phyloP scores from a whole-genome alignment of 345 rosid genomes.

The Salix koriyanagi region DNA sequence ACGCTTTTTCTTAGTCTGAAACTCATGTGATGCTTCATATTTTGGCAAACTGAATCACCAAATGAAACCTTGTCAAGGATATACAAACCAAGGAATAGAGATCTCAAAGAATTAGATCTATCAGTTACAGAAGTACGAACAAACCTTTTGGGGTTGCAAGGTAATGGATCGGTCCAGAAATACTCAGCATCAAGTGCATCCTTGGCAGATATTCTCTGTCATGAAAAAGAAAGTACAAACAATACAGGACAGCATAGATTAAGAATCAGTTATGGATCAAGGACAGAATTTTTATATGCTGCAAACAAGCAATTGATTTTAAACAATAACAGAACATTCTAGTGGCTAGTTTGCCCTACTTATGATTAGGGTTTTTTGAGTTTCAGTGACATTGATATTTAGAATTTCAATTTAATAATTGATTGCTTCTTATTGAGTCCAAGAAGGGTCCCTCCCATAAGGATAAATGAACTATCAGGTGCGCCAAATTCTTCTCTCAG shows the following conservation, averaged over 20 bases:
- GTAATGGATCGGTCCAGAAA: constrained; percentile 93
- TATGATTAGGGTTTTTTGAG: no score
- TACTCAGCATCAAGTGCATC: constrained; percentile 97
- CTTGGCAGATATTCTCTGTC: constrained; percentile 85
- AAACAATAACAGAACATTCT: neutral
- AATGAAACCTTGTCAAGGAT: neutral
- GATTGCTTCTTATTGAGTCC: no score
- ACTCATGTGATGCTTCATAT: constrained; percentile 94
- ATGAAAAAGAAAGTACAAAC: neutral
- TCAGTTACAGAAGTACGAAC: neutral
- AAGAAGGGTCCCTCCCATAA: no score
- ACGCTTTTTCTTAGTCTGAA: constrained; percentile 91
- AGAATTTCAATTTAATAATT: no score
- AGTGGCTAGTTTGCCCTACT: no score
- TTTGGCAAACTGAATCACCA: constrained; percentile 58
- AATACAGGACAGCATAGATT: neutral
- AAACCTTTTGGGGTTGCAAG: constrained; percentile 93
- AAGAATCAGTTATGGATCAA: neutral
- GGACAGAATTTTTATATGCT: neutral
- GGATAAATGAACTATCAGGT: no score
- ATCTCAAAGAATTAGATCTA: neutral
- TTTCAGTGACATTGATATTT: no score
- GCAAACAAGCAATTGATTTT: neutral
- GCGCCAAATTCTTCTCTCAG: no score
- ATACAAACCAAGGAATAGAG: neutral